Percentiles rank a stretch among this genome's conserved stretches.
phyloP scores from a whole-genome alignment of 495 filamentous ascomycete species.

The Stereocaulon alpinum region DNA sequence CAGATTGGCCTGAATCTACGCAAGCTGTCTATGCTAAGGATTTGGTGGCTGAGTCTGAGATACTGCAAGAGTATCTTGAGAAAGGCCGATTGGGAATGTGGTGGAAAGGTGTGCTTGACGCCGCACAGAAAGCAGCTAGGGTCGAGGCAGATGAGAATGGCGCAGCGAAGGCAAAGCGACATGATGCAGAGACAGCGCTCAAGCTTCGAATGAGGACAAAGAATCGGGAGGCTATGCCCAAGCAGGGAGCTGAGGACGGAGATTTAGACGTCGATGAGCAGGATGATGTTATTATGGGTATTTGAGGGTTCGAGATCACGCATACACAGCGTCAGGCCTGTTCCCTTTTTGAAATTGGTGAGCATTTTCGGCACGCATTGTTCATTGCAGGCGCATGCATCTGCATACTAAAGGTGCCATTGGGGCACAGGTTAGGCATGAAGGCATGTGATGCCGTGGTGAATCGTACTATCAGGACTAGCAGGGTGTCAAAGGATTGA shows the following conservation, averaged over 20 bases:
- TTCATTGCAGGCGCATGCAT: conserved; percentile 7
- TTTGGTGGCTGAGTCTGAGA: conserved; percentile 41
- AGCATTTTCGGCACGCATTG: background rate
- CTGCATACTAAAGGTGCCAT: background rate
- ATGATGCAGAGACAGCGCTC: conserved; percentile 4
- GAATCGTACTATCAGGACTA: background rate
- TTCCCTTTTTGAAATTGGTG: background rate
- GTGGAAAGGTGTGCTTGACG: conserved; percentile 41
- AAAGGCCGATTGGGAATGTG: conserved; percentile 50
- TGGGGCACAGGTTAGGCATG: background rate
- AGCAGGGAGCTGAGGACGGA: background rate
- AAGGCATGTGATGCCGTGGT: too few species aligned
- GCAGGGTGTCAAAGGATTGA: background rate
- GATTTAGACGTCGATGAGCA: conserved; percentile 1
- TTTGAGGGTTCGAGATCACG: background rate
- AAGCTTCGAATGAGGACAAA: background rate
- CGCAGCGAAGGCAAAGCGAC: conserved; percentile 6
- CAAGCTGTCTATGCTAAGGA: conserved; percentile 35
- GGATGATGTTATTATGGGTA: conserved; percentile 14
- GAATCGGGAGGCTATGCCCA: conserved; percentile 8
- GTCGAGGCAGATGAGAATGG: conserved; percentile 17
- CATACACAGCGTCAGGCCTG: background rate
- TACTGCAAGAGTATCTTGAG: conserved; percentile 43
- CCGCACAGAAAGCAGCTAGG: conserved; percentile 22
- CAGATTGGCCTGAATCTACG: conserved; percentile 8